Conservation (phyloP, 2,329 filamentous ascomycete genomes). For the Bipolaris oryzae region DNA sequence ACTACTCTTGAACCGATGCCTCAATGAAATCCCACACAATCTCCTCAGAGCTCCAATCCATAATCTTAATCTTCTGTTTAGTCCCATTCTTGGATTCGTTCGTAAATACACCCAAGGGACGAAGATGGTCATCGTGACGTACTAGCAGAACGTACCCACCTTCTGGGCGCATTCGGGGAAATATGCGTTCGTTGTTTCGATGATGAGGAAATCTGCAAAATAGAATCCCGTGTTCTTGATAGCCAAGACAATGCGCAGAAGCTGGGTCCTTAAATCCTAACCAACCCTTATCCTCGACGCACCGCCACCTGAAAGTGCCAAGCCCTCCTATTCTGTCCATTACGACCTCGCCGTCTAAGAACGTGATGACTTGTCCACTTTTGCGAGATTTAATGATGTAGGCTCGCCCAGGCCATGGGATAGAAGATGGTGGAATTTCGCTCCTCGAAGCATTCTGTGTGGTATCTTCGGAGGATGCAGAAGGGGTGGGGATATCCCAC, state of each 20-base stretch:
- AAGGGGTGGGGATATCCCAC: slow-evolving; percentile 7
- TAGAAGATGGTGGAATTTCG: slow-evolving; percentile 8
- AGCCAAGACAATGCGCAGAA: slow-evolving; percentile 24
- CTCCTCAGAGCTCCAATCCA: slow-evolving; percentile 3
- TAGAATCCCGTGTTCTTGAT: slow-evolving; percentile 5
- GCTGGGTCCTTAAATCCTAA: slow-evolving; percentile 48
- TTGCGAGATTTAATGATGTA: slow-evolving; percentile 43
- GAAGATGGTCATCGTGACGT: background rate
- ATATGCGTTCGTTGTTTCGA: slow-evolving; percentile 9
- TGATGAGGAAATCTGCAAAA: slow-evolving; percentile 4
- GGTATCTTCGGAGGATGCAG: slow-evolving; percentile 11
- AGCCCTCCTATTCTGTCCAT: slow-evolving; percentile 34
- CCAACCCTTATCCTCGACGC: slow-evolving; percentile 49
- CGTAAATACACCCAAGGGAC: slow-evolving; percentile 7
- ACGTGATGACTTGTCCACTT: slow-evolving; percentile 38
- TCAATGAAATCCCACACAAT: slow-evolving; percentile 17
- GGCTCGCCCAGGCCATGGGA: slow-evolving; percentile 34
- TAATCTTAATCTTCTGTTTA: slow-evolving; percentile 7
- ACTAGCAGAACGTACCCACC: slow-evolving; percentile 12
- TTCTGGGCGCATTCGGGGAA: slow-evolving; percentile 11
- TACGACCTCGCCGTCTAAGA: slow-evolving; percentile 37
- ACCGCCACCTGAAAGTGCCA: slow-evolving; percentile 46
- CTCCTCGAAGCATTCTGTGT: background rate
- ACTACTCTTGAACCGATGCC: slow-evolving; percentile 2
- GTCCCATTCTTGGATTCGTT: slow-evolving; percentile 5